These are phyloP conservation scores for Alliaria petiolata DNA, from an alignment of 345 rosid genomes.

Conservation along the genomic window DNA sequence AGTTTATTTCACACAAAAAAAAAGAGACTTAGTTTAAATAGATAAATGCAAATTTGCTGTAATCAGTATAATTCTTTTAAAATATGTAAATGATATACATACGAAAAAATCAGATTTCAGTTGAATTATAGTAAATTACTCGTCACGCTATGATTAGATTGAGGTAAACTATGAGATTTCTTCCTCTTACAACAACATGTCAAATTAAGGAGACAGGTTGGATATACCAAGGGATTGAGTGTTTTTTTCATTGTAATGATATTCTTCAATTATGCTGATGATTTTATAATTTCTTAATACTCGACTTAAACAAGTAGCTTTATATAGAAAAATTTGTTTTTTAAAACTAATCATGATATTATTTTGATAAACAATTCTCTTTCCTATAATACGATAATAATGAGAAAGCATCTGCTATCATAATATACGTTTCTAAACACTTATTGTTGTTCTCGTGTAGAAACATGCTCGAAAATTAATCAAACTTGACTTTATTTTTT, in stretches of 20 bases:
- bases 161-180: conserved; percentile 10
- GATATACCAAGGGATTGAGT: conserved; percentile 15
- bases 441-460: conserved; percentile 11
- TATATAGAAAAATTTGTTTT: not conserved
- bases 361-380: not conserved
- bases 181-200: conserved; percentile 5
- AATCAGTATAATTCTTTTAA: not conserved
- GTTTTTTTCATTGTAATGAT: conserved; percentile 12
- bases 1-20: too few species aligned
- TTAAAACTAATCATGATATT: not conserved
- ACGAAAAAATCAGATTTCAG: not conserved
- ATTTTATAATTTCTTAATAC: conserved; percentile 9
- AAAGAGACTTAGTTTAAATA: not conserved
- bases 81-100: not conserved
- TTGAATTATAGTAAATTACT: too few species aligned
- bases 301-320: conserved; percentile 10
- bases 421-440: conserved; percentile 14
- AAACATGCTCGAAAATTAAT: not conserved
- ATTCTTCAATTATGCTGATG: conserved; percentile 11
- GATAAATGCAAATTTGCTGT: too few species aligned
- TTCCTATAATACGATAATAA: conserved; percentile 27
- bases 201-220: conserved; percentile 30
- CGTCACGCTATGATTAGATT: conserved; percentile 6
- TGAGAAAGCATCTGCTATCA: conserved; percentile 13
- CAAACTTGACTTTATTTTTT: not conserved